phyloP scores from a whole-genome alignment of 306 rosid species.

The Gynostemma pentaphyllum region DNA sequence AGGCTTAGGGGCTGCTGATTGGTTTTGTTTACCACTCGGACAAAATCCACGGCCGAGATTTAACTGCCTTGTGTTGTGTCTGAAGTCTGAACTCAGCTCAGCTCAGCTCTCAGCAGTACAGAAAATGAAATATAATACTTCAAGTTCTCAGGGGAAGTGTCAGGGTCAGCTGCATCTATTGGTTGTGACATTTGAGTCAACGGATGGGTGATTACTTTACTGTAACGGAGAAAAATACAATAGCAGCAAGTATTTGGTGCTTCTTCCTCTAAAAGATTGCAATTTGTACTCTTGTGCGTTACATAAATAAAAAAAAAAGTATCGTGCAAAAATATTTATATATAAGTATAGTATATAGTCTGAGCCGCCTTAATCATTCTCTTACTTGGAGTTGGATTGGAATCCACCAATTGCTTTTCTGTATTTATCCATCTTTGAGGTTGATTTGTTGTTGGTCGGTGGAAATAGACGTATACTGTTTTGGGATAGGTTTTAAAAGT shows the following conservation, averaged over 20 bases:
- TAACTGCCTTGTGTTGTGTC: not conserved
- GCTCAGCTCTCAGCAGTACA: slow-evolving; percentile 6
- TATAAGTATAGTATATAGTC: slow-evolving; percentile 1
- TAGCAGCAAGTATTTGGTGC: not conserved
- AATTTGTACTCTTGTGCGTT: not conserved
- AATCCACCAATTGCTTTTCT: slow-evolving; percentile 2
- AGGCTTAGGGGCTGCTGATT: slow-evolving; percentile 6
- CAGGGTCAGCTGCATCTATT: slow-evolving; percentile 10
- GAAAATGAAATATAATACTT: too few relatives aligned
- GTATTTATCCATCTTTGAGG: not conserved
- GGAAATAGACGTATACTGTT: not conserved
- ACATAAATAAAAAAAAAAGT: not conserved
- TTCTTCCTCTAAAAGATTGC: too few relatives aligned
- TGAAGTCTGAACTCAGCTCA: not conserved
- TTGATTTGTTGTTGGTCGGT: not conserved
- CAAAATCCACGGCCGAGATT: slow-evolving; percentile 4
- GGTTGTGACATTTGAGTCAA: slow-evolving; percentile 7
- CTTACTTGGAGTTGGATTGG: too few relatives aligned
- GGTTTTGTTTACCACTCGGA: not conserved
- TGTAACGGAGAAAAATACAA: not conserved
- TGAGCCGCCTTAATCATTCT: not conserved
- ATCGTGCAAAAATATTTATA: slow-evolving; percentile 5
- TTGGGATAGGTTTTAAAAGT: too few relatives aligned
- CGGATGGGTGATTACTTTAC: too few relatives aligned
- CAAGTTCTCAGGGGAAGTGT: not conserved